Evolutionary conservation across 441 rosid species (phyloP).

Genomic region (Pelargonium citronellum): DNA sequence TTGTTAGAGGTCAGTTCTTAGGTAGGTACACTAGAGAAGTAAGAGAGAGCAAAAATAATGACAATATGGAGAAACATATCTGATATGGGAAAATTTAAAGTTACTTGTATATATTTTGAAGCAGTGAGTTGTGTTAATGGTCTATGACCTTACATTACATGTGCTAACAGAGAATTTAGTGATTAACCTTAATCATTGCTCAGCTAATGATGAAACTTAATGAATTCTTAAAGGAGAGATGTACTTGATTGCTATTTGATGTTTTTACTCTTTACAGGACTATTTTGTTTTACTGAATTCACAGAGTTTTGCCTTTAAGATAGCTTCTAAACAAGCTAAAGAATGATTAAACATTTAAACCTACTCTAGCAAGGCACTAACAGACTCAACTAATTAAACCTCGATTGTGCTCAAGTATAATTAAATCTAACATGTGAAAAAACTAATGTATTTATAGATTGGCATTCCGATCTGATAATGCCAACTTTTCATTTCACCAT

Average conservation of each 20-base stretch:
- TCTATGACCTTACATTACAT: constrained; percentile 10
- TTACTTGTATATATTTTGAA: not conserved
- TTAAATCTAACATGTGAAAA: not conserved
- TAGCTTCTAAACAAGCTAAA: not conserved
- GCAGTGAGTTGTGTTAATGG: constrained; percentile 2
- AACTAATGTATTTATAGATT: not conserved
- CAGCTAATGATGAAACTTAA: constrained; percentile 21
- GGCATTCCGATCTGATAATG: constrained; percentile 5
- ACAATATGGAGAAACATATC: not conserved
- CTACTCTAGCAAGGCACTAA: constrained; percentile 5
- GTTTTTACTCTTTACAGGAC: not conserved
- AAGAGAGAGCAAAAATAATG: not conserved
- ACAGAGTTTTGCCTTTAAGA: not conserved
- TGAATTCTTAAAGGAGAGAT: constrained; percentile 20
- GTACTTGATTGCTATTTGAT: constrained; percentile 18
- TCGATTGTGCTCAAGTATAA: not conserved
- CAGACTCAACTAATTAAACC: not conserved
- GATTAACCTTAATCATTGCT: constrained; percentile 8
- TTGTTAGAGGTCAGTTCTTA: not conserved
- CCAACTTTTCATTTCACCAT: constrained; percentile 7
- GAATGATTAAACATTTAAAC: not conserved
- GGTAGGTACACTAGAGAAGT: not conserved
- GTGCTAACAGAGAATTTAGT: constrained; percentile 5
- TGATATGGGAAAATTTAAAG: not conserved
- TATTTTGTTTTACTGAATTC: not conserved